Percentiles rank a stretch among this genome's conserved stretches.
Conservation (phyloP, 805 yeast species). For the Candida boidinii region DNA sequence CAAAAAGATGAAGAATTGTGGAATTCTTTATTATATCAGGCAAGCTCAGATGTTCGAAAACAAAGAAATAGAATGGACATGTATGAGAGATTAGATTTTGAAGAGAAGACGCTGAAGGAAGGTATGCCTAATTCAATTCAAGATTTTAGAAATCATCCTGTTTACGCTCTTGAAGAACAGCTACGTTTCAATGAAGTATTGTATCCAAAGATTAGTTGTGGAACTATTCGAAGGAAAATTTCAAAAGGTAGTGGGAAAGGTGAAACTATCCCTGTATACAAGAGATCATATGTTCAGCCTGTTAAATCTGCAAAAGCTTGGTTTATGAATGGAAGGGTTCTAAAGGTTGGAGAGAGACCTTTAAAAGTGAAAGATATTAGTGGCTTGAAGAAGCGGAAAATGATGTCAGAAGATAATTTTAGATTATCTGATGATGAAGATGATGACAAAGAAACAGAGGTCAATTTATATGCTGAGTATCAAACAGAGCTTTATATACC, state of each 20-base stretch:
- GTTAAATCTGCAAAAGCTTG: conserved; percentile 76
- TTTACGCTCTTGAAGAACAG: conserved; percentile 73
- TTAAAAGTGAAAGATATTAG: conserved; percentile 33
- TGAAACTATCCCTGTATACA: conserved; percentile 51
- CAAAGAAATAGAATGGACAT: conserved; percentile 30
- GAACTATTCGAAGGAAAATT: conserved; percentile 48
- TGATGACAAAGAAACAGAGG: conserved; percentile 45
- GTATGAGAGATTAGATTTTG: conserved; percentile 53
- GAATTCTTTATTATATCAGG: conserved; percentile 30
- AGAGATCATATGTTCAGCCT: conserved; percentile 51
- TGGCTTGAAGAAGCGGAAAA: conserved; percentile 11
- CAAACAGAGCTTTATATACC: conserved; percentile 73
- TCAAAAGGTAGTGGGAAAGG: conserved; percentile 30
- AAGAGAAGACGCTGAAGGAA: conserved; percentile 56
- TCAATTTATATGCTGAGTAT: conserved; percentile 61
- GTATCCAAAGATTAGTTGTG: conserved; percentile 63
- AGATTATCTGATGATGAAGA: conserved; percentile 20
- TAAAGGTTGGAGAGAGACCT: conserved; percentile 66
- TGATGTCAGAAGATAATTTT: conserved; percentile 17
- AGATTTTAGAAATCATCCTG: conserved; percentile 83
- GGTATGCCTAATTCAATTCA: conserved; percentile 82
- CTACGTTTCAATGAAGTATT: conserved; percentile 65
- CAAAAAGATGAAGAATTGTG: conserved; percentile 57
- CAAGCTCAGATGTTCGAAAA: conserved; percentile 15
- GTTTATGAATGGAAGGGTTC: conserved; percentile 71